Evolutionary conservation across 306 rosid genomes (phyloP).

Genomic region (Rubus idaeus): DNA sequence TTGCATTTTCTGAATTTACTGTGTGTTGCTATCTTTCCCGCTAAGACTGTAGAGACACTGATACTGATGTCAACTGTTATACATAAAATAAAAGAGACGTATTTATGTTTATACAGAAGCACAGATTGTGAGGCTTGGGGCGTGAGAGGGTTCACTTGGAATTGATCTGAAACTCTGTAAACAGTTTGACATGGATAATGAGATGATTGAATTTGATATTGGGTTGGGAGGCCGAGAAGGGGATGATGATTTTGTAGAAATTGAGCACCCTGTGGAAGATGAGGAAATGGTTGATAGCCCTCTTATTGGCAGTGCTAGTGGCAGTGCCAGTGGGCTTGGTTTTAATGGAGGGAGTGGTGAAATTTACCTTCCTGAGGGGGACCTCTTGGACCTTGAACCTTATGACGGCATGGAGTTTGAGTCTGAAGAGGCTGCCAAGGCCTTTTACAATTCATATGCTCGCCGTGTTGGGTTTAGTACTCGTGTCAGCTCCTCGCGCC

Average conservation of each 20-base stretch:
- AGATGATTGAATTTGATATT: conserved; percentile 84
- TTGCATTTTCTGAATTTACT: neutral
- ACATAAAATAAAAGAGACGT: neutral
- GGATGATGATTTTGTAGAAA: conserved; percentile 63
- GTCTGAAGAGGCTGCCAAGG: conserved; percentile 99
- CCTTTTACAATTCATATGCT: conserved; percentile 93
- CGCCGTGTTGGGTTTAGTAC: conserved; percentile 99
- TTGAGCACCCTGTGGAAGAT: conserved; percentile 67
- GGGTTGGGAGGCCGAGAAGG: conserved; percentile 72
- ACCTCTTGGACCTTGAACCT: conserved; percentile 90
- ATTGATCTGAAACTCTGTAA: conserved; percentile 2
- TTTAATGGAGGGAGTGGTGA: conserved; percentile 42
- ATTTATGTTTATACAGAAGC: conserved; percentile 11
- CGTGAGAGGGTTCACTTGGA: conserved; percentile 7
- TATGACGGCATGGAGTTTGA: conserved; percentile 95
- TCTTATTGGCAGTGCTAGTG: conserved; percentile 33
- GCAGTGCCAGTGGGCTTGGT: conserved; percentile 26
- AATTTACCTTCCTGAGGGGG: conserved; percentile 81
- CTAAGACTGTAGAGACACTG: conserved; percentile 11
- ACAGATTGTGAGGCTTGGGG: conserved; percentile 9
- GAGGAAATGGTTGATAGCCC: conserved; percentile 76
- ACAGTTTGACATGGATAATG: conserved; percentile 60
- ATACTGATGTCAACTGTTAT: neutral
- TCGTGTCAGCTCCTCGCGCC: conserved; percentile 95
- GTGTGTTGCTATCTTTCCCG: conserved; percentile 11